Evolutionary conservation across 106 monocot species (phyloP), one percentile per base, ranked within the genome.

Genomic region (Dendrobium catenatum): DNA sequence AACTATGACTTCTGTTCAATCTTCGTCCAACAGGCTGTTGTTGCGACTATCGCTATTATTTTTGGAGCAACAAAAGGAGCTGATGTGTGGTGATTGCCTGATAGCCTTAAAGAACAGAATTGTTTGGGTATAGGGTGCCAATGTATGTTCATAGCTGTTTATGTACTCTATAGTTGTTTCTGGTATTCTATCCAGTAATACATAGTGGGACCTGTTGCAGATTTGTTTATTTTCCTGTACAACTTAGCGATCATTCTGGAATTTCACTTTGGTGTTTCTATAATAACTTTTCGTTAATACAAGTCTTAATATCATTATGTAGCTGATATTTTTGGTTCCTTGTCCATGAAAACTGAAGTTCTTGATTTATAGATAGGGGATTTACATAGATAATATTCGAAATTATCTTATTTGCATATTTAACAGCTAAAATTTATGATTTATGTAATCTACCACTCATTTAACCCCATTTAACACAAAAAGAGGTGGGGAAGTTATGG

Each of bases 21-120:
- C 4, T 72, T n/a, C 13, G 43, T 74, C 19, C 19, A 31, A 49
- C 89, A 92, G 92, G 92, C 89, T 79, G 55, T 88, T 77, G 18
- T 92, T 68, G 80, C 86, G 55, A 86, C 88, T 72, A 89, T 92
- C 68, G 88, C 88, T 43, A 16, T 86, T 66, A 22, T 89, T 33
- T 16, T 92, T 80, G 92, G 89, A 10, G 84, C 75, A 44, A 89
- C 89, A 7, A 86, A 86, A 26, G 85, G 80, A 82, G 67, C 79
- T 42, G 83, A 89, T 67, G 82, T 48, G 11, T 91, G 89, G 89
- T 86, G 70, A 84, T 77, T 67, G 20, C 5, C 72, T 66, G 26
- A 19, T 9, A 8, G 11, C 33, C 64, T 24, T 70, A 37, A 33
- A 40, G 5, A 29, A 72, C 41, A 3, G 0, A 33, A 17, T 42